Evolutionary conservation across 163 green algal genomes (phyloP).

Genomic region (Botryococcus braunii): DNA sequence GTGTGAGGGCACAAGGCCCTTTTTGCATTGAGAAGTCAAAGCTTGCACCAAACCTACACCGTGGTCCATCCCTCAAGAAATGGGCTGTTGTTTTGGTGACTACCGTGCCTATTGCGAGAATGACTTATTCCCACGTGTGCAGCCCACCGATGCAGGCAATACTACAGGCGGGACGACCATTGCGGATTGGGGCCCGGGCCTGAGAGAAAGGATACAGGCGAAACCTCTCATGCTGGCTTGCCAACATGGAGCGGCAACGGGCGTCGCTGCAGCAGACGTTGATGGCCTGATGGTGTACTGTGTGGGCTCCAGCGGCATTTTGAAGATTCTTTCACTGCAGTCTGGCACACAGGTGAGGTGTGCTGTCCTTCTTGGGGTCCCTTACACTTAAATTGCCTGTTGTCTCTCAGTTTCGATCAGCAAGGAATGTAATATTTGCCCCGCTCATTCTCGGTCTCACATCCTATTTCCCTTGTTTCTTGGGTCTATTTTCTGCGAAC

Average conservation of each 20-base stretch:
- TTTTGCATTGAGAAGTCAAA: neutral
- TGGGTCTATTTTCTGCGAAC: too few species aligned
- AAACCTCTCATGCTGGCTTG: neutral
- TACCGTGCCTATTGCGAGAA: neutral
- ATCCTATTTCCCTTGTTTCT: too few species aligned
- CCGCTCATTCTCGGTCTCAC: too few species aligned
- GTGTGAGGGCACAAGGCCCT: neutral
- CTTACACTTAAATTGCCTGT: neutral
- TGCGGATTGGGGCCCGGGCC: constrained; percentile 14
- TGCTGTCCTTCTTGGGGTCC: neutral
- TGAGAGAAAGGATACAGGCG: constrained; percentile 18
- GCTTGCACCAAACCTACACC: neutral
- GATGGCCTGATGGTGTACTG: constrained; percentile 18
- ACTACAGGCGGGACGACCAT: neutral
- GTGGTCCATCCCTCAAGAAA: neutral
- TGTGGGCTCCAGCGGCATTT: constrained; percentile 32
- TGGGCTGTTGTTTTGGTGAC: neutral
- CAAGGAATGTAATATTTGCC: neutral
- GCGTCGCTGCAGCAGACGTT: constrained; percentile 9
- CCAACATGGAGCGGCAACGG: constrained; percentile 4
- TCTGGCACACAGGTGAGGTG: neutral
- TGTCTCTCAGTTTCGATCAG: neutral
- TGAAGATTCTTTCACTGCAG: constrained; percentile 38
- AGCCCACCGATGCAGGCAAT: neutral
- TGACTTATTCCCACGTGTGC: neutral